These are phyloP conservation scores for Daldinia grandis DNA, from an alignment of 495 filamentous ascomycete species.

Conservation along the genomic window DNA sequence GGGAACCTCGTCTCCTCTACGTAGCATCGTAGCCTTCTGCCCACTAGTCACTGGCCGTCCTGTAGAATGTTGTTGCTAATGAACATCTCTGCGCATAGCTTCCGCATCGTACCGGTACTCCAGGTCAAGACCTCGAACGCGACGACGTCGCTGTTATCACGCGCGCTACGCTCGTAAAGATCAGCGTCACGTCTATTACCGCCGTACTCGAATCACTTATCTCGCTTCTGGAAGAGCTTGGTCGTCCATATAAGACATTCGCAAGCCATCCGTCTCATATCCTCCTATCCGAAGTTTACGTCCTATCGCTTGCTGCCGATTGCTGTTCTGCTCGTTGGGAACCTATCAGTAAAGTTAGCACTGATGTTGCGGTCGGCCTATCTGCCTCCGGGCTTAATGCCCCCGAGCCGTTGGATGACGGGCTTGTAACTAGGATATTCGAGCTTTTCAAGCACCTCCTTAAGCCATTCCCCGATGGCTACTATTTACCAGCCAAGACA, in stretches of 20 bases:
- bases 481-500: conserved; percentile 55
- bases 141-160: conserved; percentile 69
- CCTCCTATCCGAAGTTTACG: conserved; percentile 66
- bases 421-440: conserved; percentile 53
- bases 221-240: conserved; percentile 58
- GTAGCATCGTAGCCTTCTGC: conserved; percentile 1
- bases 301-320: conserved; percentile 68
- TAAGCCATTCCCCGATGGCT: conserved; percentile 58
- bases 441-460: conserved; percentile 54
- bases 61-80: conserved; percentile 24
- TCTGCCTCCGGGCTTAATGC: conserved; percentile 11
- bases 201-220: conserved; percentile 66
- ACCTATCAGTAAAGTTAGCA: conserved; percentile 46
- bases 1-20: conserved; percentile 7
- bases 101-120: conserved; percentile 69
- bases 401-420: conserved; percentile 50
- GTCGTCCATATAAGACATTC: conserved; percentile 56
- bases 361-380: conserved; percentile 33
- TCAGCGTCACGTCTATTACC: conserved; percentile 62
- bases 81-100: conserved; percentile 54
- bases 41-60: background rate
- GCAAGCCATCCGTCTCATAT: conserved; percentile 61
- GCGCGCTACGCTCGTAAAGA: conserved; percentile 66
- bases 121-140: conserved; percentile 63
- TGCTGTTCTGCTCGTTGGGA: conserved; percentile 69